These are phyloP conservation scores for Kurtzmaniella quercitrusa DNA, from an alignment of 1,139 yeast species.

Conservation along the genomic window DNA sequence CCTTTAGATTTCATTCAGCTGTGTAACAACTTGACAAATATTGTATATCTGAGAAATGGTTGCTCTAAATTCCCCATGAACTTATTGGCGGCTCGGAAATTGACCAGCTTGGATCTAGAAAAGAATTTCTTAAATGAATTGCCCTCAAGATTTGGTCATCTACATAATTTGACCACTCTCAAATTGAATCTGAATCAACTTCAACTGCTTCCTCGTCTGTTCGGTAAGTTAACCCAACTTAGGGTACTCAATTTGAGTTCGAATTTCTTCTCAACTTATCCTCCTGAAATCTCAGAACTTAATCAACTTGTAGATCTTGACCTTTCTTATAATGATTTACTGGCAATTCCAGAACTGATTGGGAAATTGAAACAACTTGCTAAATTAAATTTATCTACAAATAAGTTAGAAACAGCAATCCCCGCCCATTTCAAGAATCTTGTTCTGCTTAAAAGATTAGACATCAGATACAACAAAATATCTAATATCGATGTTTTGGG, in stretches of 20 bases:
- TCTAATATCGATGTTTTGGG: slow-evolving; percentile 62
- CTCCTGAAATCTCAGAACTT: slow-evolving; percentile 65
- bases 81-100: slow-evolving; percentile 61
- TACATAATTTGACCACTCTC: slow-evolving; percentile 51
- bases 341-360: slow-evolving; percentile 57
- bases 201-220: slow-evolving; percentile 56
- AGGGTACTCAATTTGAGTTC: slow-evolving; percentile 72
- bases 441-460: slow-evolving; percentile 63
- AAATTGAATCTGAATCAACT: slow-evolving; percentile 73
- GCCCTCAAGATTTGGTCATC: slow-evolving; percentile 54
- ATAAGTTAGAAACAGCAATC: slow-evolving; percentile 53
- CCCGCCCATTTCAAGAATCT: slow-evolving; percentile 54
- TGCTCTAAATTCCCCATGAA: slow-evolving; percentile 71
- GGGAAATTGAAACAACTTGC: slow-evolving; percentile 56
- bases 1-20: slow-evolving; percentile 86
- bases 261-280: slow-evolving; percentile 67
- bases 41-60: slow-evolving; percentile 71
- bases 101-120: slow-evolving; percentile 71
- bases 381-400: slow-evolving; percentile 72
- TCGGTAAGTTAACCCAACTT: slow-evolving; percentile 54
- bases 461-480: slow-evolving; percentile 71
- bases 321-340: slow-evolving; percentile 74
- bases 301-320: slow-evolving; percentile 64
- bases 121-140: slow-evolving; percentile 68
- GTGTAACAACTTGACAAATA: slow-evolving; percentile 63